Percentiles rank a stretch among this genome's conserved stretches.
These are phyloP conservation scores for Hirschfeldia incana DNA, from an alignment of 345 rosid genomes.

Conservation along the genomic window DNA sequence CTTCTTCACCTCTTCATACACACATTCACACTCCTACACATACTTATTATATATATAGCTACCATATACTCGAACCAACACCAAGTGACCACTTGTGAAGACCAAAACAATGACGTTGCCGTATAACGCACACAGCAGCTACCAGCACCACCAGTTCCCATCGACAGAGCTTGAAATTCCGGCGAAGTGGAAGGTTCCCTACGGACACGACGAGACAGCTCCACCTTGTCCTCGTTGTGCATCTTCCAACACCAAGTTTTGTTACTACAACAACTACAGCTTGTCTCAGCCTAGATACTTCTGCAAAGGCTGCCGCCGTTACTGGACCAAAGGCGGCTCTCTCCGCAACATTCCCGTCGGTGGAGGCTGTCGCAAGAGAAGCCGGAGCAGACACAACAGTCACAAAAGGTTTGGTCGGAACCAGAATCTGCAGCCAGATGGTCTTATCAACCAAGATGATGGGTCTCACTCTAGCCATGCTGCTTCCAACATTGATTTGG, in stretches of 20 bases:
- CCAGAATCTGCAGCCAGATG: slow-evolving; percentile 25
- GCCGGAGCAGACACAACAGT: slow-evolving; percentile 47
- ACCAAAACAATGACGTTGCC: slow-evolving; percentile 42
- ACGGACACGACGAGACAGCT: slow-evolving; percentile 50
- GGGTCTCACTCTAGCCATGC: slow-evolving; percentile 15
- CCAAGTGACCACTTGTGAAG: slow-evolving; percentile 23
- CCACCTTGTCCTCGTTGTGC: slow-evolving; percentile 90
- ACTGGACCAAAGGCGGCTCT: slow-evolving; percentile 94
- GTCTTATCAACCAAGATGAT: slow-evolving; percentile 22
- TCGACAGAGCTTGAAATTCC: slow-evolving; percentile 33
- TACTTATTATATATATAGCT: slow-evolving; percentile 12
- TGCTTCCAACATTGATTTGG: slow-evolving; percentile 55
- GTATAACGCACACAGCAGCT: slow-evolving; percentile 25
- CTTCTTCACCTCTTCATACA: slow-evolving; percentile 23
- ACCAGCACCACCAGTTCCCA: slow-evolving; percentile 33
- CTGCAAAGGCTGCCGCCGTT: slow-evolving; percentile 78
- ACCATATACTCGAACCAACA: slow-evolving; percentile 15
- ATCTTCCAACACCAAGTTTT: slow-evolving; percentile 83
- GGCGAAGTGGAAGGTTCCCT: slow-evolving; percentile 36
- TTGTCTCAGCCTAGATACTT: slow-evolving; percentile 87
- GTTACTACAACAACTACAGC: slow-evolving; percentile 93
- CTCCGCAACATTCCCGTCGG: slow-evolving; percentile 82
- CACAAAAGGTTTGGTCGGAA: slow-evolving; percentile 37
- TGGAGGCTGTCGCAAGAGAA: slow-evolving; percentile 80
- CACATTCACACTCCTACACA: background rate